These are phyloP conservation scores for Boletus sensibilis DNA, from an alignment of 768 basidiomycete species.

Conservation along the genomic window DNA sequence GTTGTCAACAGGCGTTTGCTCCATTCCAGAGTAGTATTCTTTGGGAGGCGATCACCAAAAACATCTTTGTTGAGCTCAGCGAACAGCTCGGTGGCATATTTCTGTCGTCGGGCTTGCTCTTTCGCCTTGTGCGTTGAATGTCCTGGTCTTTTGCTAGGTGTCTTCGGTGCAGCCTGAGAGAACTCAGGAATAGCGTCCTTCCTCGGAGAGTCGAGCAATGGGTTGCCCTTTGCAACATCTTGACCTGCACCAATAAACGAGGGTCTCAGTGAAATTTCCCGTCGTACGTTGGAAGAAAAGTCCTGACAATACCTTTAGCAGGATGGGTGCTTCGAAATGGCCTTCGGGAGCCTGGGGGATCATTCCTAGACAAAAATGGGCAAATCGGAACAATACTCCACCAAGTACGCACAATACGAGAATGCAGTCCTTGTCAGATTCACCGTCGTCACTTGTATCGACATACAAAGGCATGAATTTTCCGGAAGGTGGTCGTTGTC, in stretches of 20 bases:
- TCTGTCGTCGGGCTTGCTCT: constrained; percentile 44
- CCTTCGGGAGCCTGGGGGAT: constrained; percentile 48
- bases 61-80: constrained; percentile 55
- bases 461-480: constrained; percentile 24
- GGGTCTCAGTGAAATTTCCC: neutral
- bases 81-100: constrained; percentile 62
- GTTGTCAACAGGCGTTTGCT: constrained; percentile 64
- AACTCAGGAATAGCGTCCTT: constrained; percentile 1
- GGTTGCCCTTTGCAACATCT: constrained; percentile 3
- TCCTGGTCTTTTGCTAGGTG: constrained; percentile 24
- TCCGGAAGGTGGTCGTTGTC: constrained; percentile 1
- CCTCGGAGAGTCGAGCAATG: constrained; percentile 12
- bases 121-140: constrained; percentile 35
- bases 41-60: constrained; percentile 55
- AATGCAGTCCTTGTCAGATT: constrained; percentile 38
- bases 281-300: neutral
- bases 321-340: constrained; percentile 35
- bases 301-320: neutral
- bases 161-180: constrained; percentile 8
- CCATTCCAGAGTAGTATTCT: constrained; percentile 60
- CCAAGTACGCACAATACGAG: constrained; percentile 36
- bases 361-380: constrained; percentile 35
- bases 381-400: neutral
- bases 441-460: constrained; percentile 33
- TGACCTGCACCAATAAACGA: constrained; percentile 2